Base-by-base conservation (phyloP, 2,329 filamentous ascomycete genomes). In the Aspergillus bombycis region DNA sequence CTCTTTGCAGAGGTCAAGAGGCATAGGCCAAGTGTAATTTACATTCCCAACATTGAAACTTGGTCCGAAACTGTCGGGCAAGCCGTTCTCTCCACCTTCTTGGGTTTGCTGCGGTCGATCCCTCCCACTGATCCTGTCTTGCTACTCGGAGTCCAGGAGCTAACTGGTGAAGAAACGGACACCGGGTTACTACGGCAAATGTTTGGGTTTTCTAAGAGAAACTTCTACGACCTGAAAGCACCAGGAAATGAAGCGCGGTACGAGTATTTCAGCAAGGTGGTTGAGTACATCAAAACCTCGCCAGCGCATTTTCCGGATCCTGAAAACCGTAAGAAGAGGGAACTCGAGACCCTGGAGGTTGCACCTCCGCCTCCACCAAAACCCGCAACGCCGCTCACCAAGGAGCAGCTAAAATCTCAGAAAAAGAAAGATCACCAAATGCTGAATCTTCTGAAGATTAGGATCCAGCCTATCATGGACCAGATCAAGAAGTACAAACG, bases 11-110 rank as follows among this genome's bases (percentile, higher is more conserved):
- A 98, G 80, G 92, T 96, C 43, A 92, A 94, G 77, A 89, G 94
- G 43, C 93, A 97, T 75, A 97, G 97, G 77, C 95, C 95, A 0
- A 96, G 93, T 75, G 92, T 98, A 43, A 95, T 99, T 58, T 98
- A 94, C 78, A 91, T 99, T 50, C 94, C 95, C 2, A 90, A 93
- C 69, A 87, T 98, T 56, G 91, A 97, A 69, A 86, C 90, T 9
- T 99, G 95, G 95, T 94, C 93, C 74, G 80, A 86, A 14, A 89
- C 91, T 0, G 81, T 93, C 45, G 87, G 89, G 3, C 80, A 81
- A 14, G 75, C 83, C 16, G 86, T 87, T 5, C 87, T 96, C 61
- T 89, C 89, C 38, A 95, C 93, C 0, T 97, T 99, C 77, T 84
- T 90, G 64, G 90, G 91, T 10, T 88, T 98, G 77, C 80, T 99